Base-by-base conservation (phyloP, 805 yeast genomes). In the Lipomyces kockii region DNA sequence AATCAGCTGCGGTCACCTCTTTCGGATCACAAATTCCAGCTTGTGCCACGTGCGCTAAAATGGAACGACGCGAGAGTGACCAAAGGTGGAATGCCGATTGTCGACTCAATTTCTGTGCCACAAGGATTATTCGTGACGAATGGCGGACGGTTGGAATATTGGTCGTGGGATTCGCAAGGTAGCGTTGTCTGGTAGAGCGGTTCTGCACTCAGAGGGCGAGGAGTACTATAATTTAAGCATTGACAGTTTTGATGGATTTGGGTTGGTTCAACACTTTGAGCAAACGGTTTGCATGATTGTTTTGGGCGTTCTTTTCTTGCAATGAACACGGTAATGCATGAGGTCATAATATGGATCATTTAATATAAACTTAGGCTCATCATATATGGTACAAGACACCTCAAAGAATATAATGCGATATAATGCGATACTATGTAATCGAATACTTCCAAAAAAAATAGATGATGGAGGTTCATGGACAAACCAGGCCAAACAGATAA, bases 91-190 rank as follows among this genome's bases (percentile, higher is more conserved):
- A 11, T 20, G 64, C 39, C 34, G 22, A 57, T 51, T 12, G 52
- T 37, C 57, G 64, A 63, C 20, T 22, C 54, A 5, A 29, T 25
- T 9, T 32, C 60, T 34, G 14, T 57, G 32, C 58, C 64, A 27
- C 65, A 67, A 37, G 71, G 71, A 14, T 35, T 67, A 34, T 54
- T 67, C 34, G 64, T 67, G 12, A 53, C 68, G 14, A 67, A 67
- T 37, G 71, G 71, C 17, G 61, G 63, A 3, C 61, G 71, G 46
- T 32, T 67, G 14, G 71, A 67, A 39, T 67, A 67, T 29, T 67
- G 71, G 71, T 61, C 68, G n/a, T 62, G 61, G 65, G 61, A 52
- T 32, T 20, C 29, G 60, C 60, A 17, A 8, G 7, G 22, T 43
- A n/a, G 22, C 9, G 22, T 43, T 43, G 11, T 17, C 49, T 43